A percentile compares a stretch with the other conserved stretches of the same genome.
These are phyloP conservation scores for Sugiyamaella castrensis DNA, from an alignment of 1,139 yeast species.

Conservation along the genomic window DNA sequence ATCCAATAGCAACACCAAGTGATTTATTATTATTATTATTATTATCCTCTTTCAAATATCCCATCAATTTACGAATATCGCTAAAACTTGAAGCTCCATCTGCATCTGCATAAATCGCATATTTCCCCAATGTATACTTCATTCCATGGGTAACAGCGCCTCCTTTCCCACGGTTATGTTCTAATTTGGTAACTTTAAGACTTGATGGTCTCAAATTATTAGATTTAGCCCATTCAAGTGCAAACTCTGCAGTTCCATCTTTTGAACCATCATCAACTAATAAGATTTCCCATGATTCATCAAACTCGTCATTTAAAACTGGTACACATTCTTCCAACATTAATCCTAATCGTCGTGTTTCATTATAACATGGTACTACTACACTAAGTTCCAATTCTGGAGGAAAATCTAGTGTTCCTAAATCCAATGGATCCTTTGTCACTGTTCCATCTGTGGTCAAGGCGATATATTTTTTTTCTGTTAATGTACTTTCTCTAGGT, in stretches of 20 bases:
- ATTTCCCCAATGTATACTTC: conserved; percentile 68
- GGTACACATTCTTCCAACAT: conserved; percentile 79
- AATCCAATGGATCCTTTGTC: conserved; percentile 27
- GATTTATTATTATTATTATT: conserved; percentile 32
- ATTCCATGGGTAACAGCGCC: conserved; percentile 97
- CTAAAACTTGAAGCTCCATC: conserved; percentile 91
- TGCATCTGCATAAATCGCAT: conserved; percentile 89
- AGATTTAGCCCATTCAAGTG: conserved; percentile 59
- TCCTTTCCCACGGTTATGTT: conserved; percentile 87
- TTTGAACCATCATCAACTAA: conserved; percentile 89
- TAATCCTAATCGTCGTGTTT: conserved; percentile 62
- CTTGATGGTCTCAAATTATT: conserved; percentile 51
- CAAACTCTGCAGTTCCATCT: conserved; percentile 75
- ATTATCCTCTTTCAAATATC: conserved; percentile 36
- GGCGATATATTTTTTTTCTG: conserved; percentile 49
- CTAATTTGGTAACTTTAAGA: conserved; percentile 66
- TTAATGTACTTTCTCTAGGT: conserved; percentile 55
- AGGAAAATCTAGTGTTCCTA: conserved; percentile 23
- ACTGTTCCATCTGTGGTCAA: conserved; percentile 37
- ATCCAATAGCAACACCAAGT: conserved; percentile 73
- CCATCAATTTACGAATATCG: conserved; percentile 58
- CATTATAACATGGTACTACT: conserved; percentile 90
- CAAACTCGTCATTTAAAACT: conserved; percentile 45
- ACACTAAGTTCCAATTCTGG: conserved; percentile 49
- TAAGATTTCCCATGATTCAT: conserved; percentile 61